Conservation (phyloP, 192 early-diverging fungal genomes). For the Diversispora epigaea region DNA sequence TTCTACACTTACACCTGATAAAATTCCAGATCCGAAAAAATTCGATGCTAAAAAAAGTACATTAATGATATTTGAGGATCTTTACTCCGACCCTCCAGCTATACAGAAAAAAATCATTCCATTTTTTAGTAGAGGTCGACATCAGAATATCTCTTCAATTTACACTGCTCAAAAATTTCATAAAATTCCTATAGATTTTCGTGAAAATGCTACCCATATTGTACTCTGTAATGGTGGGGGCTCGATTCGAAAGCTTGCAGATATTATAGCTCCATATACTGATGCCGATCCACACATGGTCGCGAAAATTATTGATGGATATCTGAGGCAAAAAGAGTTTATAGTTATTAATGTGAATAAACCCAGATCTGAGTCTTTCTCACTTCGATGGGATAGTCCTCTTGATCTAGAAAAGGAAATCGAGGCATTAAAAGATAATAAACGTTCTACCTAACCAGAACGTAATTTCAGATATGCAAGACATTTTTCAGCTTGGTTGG, state of each 20-base stretch:
- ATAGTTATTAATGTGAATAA: slow-evolving; percentile 22
- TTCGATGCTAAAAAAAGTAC: slow-evolving; percentile 31
- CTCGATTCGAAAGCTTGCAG: slow-evolving; percentile 27
- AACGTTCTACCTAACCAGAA: too few relatives aligned
- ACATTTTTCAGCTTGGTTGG: too few relatives aligned
- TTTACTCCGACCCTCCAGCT: slow-evolving; percentile 10
- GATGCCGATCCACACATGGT: slow-evolving; percentile 6
- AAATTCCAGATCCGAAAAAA: slow-evolving; percentile 28
- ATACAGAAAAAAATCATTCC: slow-evolving; percentile 11
- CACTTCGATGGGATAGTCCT: too few relatives aligned
- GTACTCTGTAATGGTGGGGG: slow-evolving; percentile 20
- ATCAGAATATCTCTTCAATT: slow-evolving; percentile 30
- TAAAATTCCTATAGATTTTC: slow-evolving; percentile 11
- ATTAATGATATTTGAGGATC: slow-evolving; percentile 27
- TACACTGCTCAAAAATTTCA: background rate
- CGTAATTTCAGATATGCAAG: too few relatives aligned
- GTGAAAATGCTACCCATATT: slow-evolving; percentile 31
- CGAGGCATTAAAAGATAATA: too few relatives aligned
- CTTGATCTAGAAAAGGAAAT: too few relatives aligned
- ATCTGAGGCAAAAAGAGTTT: slow-evolving; percentile 28
- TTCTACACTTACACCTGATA: slow-evolving; percentile 11
- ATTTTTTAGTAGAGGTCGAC: slow-evolving; percentile 8
- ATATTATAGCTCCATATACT: slow-evolving; percentile 23
- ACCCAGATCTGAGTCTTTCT: background rate
- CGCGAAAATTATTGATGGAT: slow-evolving; percentile 12